Base-by-base conservation (phyloP, 768 basidiomycete genomes). In the Melanogaster broomeanus region DNA sequence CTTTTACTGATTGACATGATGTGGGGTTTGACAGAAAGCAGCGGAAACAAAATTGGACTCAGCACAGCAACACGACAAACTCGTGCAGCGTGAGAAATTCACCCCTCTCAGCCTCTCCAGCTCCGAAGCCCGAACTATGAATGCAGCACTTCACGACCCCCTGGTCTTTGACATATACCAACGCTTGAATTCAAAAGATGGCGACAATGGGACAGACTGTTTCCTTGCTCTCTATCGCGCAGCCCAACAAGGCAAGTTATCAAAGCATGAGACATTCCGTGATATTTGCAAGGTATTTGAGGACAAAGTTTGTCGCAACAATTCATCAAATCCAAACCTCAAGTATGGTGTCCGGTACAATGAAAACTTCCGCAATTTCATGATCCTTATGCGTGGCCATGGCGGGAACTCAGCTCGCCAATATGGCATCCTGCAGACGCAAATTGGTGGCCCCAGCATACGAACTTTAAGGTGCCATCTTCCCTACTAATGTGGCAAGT, bases 301-400 rank as follows among this genome's bases (percentile, higher is more conserved):
- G 2, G 59, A 62, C 6, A 25, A 45, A 0, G 31, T 62, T 12
- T 6, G 46, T 18, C 9, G 38, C 16, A 19, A 39, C 19, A 19
- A 16, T 39, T 21, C 38, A 6, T 16, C 38, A 10, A 48, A 54
- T 27, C 33, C 45, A 2, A 38, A 48, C 24, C 41, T 51, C 19
- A 63, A 63, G 45, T 48, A 52, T 27, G 61, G 61, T 19, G 48
- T 57, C 15, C 54, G 59, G 4, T 62, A 62, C 31, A 56, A 47
- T 2, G 18, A 34, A 28, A 42, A 56, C 18, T 56, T 52, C 10
- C 48, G 58, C n/a, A 60, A 60, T 16, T 62, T 62, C 33, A 56
- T 56, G 54, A 58, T 51, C 8, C 45, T 58, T 5, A n/a, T 62
- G 37, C 40, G 54, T 3, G 56, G 53, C 7, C 50, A 60, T 39